Evolutionary conservation across 2,329 filamentous ascomycete species (phyloP).

Genomic region (Zymoseptoria brevis): DNA sequence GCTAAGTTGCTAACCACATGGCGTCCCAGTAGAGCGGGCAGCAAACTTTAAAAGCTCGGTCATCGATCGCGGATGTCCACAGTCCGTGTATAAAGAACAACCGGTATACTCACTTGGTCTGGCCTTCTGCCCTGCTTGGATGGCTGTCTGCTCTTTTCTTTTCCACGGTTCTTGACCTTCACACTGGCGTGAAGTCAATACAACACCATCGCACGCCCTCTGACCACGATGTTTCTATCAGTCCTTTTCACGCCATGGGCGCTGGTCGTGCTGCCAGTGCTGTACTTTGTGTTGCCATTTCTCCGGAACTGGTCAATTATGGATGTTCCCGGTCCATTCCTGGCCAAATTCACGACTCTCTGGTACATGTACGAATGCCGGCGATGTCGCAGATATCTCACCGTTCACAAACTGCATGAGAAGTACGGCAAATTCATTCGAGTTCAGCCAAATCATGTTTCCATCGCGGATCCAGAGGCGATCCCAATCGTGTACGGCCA

Average conservation of each 20-base stretch:
- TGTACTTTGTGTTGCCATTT: conserved; percentile 54
- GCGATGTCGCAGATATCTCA: conserved; percentile 48
- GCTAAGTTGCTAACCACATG: neutral
- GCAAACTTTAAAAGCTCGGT: neutral
- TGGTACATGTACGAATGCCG: conserved; percentile 65
- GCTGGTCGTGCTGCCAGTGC: conserved; percentile 42
- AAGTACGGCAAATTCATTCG: conserved; percentile 71
- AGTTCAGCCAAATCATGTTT: conserved; percentile 77
- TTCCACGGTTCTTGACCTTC: neutral
- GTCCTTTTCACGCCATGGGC: conserved; percentile 39
- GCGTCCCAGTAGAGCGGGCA: neutral
- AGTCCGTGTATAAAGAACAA: neutral
- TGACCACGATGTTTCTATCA: conserved; percentile 29
- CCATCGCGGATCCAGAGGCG: conserved; percentile 69
- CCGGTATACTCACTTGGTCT: neutral
- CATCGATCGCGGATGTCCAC: neutral
- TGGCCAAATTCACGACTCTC: conserved; percentile 63
- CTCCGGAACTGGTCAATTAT: conserved; percentile 48
- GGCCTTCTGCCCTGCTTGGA: neutral
- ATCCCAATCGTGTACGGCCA: conserved; percentile 68
- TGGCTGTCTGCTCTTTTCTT: neutral
- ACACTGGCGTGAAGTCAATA: neutral
- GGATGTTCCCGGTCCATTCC: conserved; percentile 55
- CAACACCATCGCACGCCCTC: neutral
- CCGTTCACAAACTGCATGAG: conserved; percentile 65